A percentile compares a stretch with the other conserved stretches of the same genome.
phyloP scores from a whole-genome alignment of 2,329 filamentous ascomycete species.

The Fusarium kyushuense region DNA sequence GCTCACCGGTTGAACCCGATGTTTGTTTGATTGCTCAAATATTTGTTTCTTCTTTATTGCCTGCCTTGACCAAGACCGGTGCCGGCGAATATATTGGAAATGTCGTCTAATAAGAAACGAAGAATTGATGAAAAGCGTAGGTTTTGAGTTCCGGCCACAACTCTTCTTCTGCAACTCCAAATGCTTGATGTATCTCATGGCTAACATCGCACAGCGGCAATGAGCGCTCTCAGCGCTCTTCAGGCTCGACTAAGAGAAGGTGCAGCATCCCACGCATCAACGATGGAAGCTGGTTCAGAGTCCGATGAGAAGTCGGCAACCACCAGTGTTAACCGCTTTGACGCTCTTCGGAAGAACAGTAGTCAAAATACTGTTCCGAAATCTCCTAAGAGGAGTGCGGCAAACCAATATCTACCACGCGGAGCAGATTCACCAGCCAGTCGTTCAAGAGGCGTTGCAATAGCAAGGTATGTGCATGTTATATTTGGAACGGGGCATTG shows the following conservation, averaged over 20 bases:
- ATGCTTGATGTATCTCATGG: too few species aligned
- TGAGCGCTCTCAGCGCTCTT: conserved; percentile 55
- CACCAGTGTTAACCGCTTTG: conserved; percentile 49
- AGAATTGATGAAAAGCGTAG: conserved; percentile 53
- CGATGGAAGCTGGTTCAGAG: conserved; percentile 24
- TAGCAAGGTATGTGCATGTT: conserved; percentile 31
- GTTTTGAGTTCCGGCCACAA: conserved; percentile 1
- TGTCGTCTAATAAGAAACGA: conserved; percentile 53
- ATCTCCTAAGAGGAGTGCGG: conserved; percentile 37
- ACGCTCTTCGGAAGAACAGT: conserved; percentile 42
- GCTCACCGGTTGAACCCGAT: not conserved
- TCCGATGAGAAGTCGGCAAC: conserved; percentile 37
- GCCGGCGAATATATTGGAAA: conserved; percentile 1
- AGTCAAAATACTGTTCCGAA: conserved; percentile 18
- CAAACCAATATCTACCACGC: conserved; percentile 28
- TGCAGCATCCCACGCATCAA: conserved; percentile 22
- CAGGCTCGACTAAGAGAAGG: conserved; percentile 52
- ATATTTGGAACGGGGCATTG: not conserved
- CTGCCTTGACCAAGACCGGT: not conserved
- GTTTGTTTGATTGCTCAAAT: not conserved
- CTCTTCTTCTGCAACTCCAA: not conserved
- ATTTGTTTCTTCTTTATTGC: not conserved
- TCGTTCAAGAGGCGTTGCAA: conserved; percentile 19
- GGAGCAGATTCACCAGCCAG: conserved; percentile 19
- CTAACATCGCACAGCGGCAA: conserved; percentile 23